These are phyloP conservation scores for Talaromyces borbonicus DNA, from an alignment of 495 filamentous ascomycete species.

Conservation along the genomic window DNA sequence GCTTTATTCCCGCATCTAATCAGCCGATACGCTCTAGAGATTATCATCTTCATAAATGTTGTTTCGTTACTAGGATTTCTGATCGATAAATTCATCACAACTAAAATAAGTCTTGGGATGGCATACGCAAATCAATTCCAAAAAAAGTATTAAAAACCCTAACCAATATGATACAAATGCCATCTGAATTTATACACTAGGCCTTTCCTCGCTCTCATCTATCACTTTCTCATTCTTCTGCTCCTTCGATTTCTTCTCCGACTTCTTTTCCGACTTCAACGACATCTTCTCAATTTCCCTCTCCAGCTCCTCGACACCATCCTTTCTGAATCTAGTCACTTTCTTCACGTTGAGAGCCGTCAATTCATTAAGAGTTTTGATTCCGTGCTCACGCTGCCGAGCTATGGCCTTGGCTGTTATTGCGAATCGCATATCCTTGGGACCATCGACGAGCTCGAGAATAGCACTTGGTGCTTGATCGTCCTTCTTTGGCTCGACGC, in stretches of 20 bases:
- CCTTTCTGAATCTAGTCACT: constrained; percentile 66
- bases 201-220: not conserved
- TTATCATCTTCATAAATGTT: too few species aligned
- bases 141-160: too few species aligned
- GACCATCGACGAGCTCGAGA: constrained; percentile 93
- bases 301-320: constrained; percentile 59
- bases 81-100: too few species aligned
- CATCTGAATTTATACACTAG: not conserved
- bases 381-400: constrained; percentile 40
- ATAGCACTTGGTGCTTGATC: constrained; percentile 85
- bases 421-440: constrained; percentile 88
- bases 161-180: too few species aligned
- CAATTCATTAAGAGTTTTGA: constrained; percentile 50
- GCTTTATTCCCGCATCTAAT: too few species aligned
- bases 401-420: constrained; percentile 78
- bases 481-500: constrained; percentile 61
- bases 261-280: constrained; percentile 11
- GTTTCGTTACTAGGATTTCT: too few species aligned
- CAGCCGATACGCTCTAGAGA: too few species aligned
- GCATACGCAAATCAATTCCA: too few species aligned
- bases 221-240: constrained; percentile 5
- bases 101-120: too few species aligned
- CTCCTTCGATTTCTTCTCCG: constrained; percentile 5
- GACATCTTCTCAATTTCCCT: constrained; percentile 56
- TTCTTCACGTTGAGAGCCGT: constrained; percentile 73